phyloP scores from a whole-genome alignment of 176 grass and related monocot genomes.

The Paspalum vaginatum region DNA sequence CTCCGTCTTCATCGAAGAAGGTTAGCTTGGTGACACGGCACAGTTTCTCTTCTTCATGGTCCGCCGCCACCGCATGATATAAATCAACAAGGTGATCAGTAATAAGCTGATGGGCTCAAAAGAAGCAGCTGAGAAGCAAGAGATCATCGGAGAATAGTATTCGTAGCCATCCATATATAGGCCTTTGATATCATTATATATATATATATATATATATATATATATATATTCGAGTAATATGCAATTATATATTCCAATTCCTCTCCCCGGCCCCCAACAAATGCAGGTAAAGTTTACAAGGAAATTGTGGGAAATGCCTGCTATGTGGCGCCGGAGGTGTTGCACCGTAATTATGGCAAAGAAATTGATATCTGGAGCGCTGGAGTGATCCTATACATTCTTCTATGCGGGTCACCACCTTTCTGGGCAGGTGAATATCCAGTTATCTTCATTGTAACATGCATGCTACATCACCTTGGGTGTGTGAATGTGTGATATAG shows the following conservation, averaged over 20 bases:
- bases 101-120: not conserved
- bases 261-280: not conserved
- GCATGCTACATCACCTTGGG: not conserved
- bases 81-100: not conserved
- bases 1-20: constrained; percentile 88
- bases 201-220: too few species aligned
- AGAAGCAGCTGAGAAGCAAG: not conserved
- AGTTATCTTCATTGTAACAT: constrained; percentile 26
- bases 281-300: constrained; percentile 71
- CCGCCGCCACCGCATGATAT: too few species aligned
- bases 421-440: constrained; percentile 68
- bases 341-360: constrained; percentile 68
- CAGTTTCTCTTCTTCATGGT: not conserved
- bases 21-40: constrained; percentile 27
- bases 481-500: too few species aligned
- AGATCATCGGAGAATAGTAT: constrained; percentile 8
- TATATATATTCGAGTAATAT: not conserved
- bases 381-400: constrained; percentile 84
- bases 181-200: not conserved
- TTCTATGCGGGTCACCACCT: constrained; percentile 65
- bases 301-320: constrained; percentile 75
- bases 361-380: constrained; percentile 87
- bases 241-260: not conserved
- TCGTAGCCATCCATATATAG: not conserved
- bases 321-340: constrained; percentile 80